Percentiles rank a stretch among this genome's conserved stretches.
phyloP scores from a whole-genome alignment of 2,329 filamentous ascomycete species.

The Calonectria pseudoreteaudii region DNA sequence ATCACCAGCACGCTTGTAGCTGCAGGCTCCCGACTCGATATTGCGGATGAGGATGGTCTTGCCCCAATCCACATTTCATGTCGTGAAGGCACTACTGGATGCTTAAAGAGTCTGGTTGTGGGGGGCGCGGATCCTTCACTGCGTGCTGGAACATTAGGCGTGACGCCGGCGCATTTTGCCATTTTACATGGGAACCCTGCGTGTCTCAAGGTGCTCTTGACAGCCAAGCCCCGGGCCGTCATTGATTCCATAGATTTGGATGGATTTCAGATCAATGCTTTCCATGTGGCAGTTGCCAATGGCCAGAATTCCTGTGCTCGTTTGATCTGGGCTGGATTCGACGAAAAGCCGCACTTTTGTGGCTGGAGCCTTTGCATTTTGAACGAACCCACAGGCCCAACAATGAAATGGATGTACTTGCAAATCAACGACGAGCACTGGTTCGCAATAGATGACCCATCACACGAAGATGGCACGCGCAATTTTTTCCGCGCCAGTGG shows the following conservation, averaged over 20 bases:
- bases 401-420: conserved; percentile 7
- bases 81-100: background rate
- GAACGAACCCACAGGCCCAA: background rate
- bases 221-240: background rate
- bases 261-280: background rate
- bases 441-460: conserved; percentile 9
- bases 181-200: background rate
- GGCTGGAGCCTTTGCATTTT: background rate
- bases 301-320: conserved; percentile 1
- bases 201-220: background rate
- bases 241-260: background rate
- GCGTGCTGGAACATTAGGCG: background rate
- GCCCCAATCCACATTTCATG: conserved; percentile 2
- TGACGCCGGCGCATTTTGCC: conserved; percentile 1
- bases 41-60: background rate
- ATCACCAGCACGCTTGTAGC: background rate
- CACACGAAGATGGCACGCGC: background rate
- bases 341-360: background rate
- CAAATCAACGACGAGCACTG: conserved; percentile 3
- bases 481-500: background rate
- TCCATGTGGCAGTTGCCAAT: conserved; percentile 7
- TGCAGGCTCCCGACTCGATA: background rate
- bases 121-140: background rate
- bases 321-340: background rate
- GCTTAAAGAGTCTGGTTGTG: background rate